These are phyloP conservation scores for Dalechampia spathulata DNA, from an alignment of 441 rosid species.

Conservation along the genomic window DNA sequence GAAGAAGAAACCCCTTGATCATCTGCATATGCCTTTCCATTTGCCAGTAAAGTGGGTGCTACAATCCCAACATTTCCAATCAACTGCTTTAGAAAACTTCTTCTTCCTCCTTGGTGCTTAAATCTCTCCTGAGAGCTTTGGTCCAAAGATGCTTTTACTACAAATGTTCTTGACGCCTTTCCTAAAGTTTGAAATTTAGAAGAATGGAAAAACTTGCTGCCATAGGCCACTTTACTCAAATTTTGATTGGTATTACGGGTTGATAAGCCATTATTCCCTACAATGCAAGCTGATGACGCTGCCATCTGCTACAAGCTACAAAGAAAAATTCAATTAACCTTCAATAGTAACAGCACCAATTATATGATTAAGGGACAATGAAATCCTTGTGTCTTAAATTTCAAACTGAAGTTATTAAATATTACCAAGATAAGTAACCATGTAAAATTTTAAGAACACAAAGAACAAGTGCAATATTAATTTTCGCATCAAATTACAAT, in stretches of 20 bases:
- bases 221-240: slow-evolving; percentile 33
- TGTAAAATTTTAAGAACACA: no score
- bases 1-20: slow-evolving; percentile 93
- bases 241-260: slow-evolving; percentile 28
- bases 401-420: no score
- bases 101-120: slow-evolving; percentile 43
- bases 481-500: no score
- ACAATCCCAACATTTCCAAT: slow-evolving; percentile 60
- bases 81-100: slow-evolving; percentile 44
- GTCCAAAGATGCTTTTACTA: slow-evolving; percentile 47
- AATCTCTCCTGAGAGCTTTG: slow-evolving; percentile 41
- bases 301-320: slow-evolving; percentile 40
- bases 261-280: slow-evolving; percentile 42
- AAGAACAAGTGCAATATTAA: no score
- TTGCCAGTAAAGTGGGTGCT: slow-evolving; percentile 47
- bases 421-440: no score
- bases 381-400: no score
- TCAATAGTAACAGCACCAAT: neutral
- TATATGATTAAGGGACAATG: no score
- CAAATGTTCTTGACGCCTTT: slow-evolving; percentile 30
- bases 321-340: neutral
- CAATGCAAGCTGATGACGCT: slow-evolving; percentile 61
- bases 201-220: slow-evolving; percentile 32
- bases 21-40: slow-evolving; percentile 68
- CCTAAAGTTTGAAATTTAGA: slow-evolving; percentile 27